Evolutionary conservation across 768 basidiomycete genomes (phyloP).

Genomic region (Mycena leptocephala): DNA sequence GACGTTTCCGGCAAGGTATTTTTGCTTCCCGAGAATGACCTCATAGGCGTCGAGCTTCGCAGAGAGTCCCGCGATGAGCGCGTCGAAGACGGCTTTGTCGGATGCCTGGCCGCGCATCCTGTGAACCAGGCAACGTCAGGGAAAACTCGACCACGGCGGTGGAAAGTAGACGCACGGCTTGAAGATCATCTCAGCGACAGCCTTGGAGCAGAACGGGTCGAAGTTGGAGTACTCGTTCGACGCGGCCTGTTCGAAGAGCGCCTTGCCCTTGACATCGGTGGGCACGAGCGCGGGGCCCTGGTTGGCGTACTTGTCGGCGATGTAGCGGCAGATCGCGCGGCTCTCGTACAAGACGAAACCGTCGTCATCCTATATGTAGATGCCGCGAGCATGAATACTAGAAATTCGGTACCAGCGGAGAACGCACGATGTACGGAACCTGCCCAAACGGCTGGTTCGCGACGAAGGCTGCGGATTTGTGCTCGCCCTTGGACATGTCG

Average conservation of each 20-base stretch:
- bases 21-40: slow-evolving; percentile 65
- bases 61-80: slow-evolving; percentile 47
- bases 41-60: slow-evolving; percentile 68
- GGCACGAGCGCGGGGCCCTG: slow-evolving; percentile 62
- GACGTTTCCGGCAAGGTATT: slow-evolving; percentile 73
- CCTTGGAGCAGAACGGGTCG: not conserved
- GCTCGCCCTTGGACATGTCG: not conserved
- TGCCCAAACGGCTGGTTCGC: not conserved
- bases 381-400: too few species aligned
- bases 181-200: slow-evolving; percentile 17
- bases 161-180: slow-evolving; percentile 22
- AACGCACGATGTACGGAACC: not conserved
- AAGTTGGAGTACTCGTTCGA: slow-evolving; percentile 28
- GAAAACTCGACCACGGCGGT: not conserved
- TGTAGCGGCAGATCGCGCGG: slow-evolving; percentile 64
- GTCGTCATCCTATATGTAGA: slow-evolving; percentile 58
- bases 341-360: slow-evolving; percentile 65
- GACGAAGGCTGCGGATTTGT: not conserved
- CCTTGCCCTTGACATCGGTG: slow-evolving; percentile 35
- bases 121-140: not conserved
- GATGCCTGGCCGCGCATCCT: slow-evolving; percentile 36
- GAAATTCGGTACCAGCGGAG: too few species aligned
- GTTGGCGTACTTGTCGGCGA: slow-evolving; percentile 57
- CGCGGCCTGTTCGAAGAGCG: slow-evolving; percentile 44
- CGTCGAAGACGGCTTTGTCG: slow-evolving; percentile 45